Percentiles rank a stretch among this genome's conserved stretches.
phyloP scores from a whole-genome alignment of 1,284 basidiomycete species.

The Puccinia triticina region DNA sequence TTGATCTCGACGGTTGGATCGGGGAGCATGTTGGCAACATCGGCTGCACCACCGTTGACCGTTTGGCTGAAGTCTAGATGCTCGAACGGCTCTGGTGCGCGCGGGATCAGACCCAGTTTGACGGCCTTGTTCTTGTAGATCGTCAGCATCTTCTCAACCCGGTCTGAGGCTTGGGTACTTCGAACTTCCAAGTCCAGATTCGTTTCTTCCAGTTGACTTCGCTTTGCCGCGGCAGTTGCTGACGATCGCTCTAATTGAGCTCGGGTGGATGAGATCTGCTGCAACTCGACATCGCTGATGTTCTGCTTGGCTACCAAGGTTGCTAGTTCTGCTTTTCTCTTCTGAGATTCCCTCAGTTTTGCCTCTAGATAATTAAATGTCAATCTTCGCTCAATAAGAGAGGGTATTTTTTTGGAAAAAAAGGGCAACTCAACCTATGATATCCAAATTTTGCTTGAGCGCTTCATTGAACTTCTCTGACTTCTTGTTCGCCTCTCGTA shows the following conservation, averaged over 20 bases:
- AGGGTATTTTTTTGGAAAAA: not conserved
- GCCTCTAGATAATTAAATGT: constrained; percentile 18
- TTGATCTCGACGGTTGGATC: constrained; percentile 72
- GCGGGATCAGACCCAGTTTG: constrained; percentile 73
- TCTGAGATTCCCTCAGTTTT: constrained; percentile 27
- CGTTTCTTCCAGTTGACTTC: constrained; percentile 70
- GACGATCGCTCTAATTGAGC: constrained; percentile 70
- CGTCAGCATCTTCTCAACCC: constrained; percentile 76
- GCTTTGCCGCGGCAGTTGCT: constrained; percentile 75
- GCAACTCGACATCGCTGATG: constrained; percentile 78
- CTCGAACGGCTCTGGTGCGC: constrained; percentile 70
- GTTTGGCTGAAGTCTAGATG: constrained; percentile 73
- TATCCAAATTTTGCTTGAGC: constrained; percentile 24
- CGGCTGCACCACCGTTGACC: constrained; percentile 72
- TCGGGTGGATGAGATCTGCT: constrained; percentile 81
- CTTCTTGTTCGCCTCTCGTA: constrained; percentile 35
- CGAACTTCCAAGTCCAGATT: constrained; percentile 76
- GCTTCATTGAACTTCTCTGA: constrained; percentile 41
- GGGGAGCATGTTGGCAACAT: constrained; percentile 69
- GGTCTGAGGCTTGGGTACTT: constrained; percentile 73
- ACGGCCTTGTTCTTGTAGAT: constrained; percentile 73
- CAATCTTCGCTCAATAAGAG: not conserved
- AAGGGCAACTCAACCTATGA: constrained; percentile 23
- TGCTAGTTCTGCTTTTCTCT: constrained; percentile 61
- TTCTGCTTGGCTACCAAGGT: constrained; percentile 78